phyloP scores from a whole-genome alignment of 306 rosid species.

The Trichosanthes truncata region DNA sequence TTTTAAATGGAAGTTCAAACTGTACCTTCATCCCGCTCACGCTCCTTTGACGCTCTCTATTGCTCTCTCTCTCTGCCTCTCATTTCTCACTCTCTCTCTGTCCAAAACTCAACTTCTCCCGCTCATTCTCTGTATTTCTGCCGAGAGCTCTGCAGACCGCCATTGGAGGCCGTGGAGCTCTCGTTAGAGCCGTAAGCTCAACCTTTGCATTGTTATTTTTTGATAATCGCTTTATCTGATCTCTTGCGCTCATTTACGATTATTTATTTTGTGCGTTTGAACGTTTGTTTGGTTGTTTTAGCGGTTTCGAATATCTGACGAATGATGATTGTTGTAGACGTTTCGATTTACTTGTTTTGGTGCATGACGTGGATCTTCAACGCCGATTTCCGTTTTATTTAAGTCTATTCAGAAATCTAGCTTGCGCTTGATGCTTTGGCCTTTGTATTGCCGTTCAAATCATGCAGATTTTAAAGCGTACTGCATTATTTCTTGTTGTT shows the following conservation, averaged over 20 bases:
- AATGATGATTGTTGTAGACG: constrained; percentile 10
- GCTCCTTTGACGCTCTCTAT: constrained; percentile 9
- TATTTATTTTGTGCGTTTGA: constrained; percentile 8
- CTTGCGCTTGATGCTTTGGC: not conserved
- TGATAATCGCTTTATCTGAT: not conserved
- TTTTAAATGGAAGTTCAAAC: constrained; percentile 50
- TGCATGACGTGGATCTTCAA: constrained; percentile 21
- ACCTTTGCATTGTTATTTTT: not conserved
- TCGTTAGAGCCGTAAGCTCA: constrained; percentile 23
- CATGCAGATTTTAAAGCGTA: not conserved
- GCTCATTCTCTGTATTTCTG: not conserved
- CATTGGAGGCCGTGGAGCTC: constrained; percentile 29
- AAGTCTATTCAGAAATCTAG: not conserved
- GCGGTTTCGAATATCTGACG: constrained; percentile 10
- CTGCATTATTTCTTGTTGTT: not conserved
- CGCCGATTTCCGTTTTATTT: constrained; percentile 5
- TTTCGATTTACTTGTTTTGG: constrained; percentile 13
- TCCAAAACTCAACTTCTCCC: not conserved
- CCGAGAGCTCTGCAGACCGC: constrained; percentile 16
- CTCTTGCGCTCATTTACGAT: not conserved
- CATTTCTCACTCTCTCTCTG: not conserved
- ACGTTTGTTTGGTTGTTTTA: not conserved
- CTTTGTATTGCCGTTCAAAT: not conserved
- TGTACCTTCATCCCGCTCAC: constrained; percentile 56
- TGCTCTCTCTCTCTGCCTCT: constrained; percentile 9